Conservation (phyloP, 441 rosid species). For the Capsella rubella region DNA sequence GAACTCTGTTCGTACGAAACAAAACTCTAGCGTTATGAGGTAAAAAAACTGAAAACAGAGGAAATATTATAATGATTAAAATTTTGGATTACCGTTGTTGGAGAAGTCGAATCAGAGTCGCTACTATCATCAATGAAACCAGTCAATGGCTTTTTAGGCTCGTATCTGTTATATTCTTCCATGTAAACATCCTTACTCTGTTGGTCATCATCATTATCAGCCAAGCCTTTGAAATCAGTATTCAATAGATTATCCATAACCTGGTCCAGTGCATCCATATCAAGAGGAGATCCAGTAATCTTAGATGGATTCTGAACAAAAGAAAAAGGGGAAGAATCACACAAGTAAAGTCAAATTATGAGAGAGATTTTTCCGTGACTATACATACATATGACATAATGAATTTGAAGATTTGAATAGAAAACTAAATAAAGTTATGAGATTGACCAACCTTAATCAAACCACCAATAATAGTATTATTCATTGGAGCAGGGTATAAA, state of each 20-base stretch:
- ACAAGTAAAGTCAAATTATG: too few species aligned
- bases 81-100: constrained; percentile 34
- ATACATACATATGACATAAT: too few species aligned
- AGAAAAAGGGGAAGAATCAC: too few species aligned
- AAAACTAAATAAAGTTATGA: neutral
- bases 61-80: neutral
- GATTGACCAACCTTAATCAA: neutral
- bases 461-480: too few species aligned
- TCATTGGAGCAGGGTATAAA: neutral
- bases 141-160: constrained; percentile 25
- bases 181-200: neutral
- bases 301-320: neutral
- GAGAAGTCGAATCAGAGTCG: constrained; percentile 12
- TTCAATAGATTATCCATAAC: too few species aligned
- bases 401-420: neutral
- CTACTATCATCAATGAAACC: constrained; percentile 10
- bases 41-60: constrained; percentile 26
- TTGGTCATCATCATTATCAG: neutral
- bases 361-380: too few species aligned
- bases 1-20: constrained; percentile 13
- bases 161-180: constrained; percentile 29
- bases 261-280: neutral
- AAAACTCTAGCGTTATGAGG: neutral
- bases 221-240: neutral
- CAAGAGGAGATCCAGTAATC: neutral